Conservation (phyloP, 2,329 filamentous ascomycete genomes). For the Pseudocercospora eumusae region DNA sequence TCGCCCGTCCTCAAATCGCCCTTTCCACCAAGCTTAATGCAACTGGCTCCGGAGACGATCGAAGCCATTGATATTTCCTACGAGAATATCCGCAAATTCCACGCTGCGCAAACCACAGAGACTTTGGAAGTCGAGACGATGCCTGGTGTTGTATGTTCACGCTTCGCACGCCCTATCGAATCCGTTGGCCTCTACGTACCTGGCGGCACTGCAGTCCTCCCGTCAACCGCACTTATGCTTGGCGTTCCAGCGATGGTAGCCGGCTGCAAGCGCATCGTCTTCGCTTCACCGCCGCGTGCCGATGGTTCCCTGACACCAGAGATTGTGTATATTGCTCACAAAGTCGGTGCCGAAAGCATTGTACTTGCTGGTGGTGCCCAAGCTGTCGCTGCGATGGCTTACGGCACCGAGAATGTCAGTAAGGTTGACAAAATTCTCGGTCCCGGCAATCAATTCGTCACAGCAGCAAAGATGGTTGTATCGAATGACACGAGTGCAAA, state of each 20-base stretch:
- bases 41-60: slow-evolving; percentile 77
- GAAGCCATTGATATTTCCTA: slow-evolving; percentile 92
- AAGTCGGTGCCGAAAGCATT: slow-evolving; percentile 92
- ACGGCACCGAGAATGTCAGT: slow-evolving; percentile 88
- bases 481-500: slow-evolving; percentile 95
- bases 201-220: slow-evolving; percentile 93
- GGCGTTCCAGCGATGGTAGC: slow-evolving; percentile 97
- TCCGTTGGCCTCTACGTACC: slow-evolving; percentile 95
- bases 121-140: slow-evolving; percentile 89
- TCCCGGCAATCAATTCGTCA: slow-evolving; percentile 97
- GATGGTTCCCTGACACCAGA: slow-evolving; percentile 93
- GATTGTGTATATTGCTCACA: slow-evolving; percentile 96
- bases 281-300: slow-evolving; percentile 84
- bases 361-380: slow-evolving; percentile 94
- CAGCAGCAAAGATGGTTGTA: slow-evolving; percentile 96
- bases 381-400: slow-evolving; percentile 93
- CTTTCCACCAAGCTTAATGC: slow-evolving; percentile 83
- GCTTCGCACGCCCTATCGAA: slow-evolving; percentile 90
- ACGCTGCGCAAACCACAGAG: slow-evolving; percentile 85
- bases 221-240: slow-evolving; percentile 95
- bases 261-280: slow-evolving; percentile 89
- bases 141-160: slow-evolving; percentile 92
- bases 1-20: slow-evolving; percentile 88
- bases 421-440: slow-evolving; percentile 99
- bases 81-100: slow-evolving; percentile 92